A percentile compares a stretch with the other conserved stretches of the same genome.
These are phyloP conservation scores for Botryotinia narcissicola DNA, from an alignment of 2,329 filamentous ascomycete genomes.

Conservation along the genomic window DNA sequence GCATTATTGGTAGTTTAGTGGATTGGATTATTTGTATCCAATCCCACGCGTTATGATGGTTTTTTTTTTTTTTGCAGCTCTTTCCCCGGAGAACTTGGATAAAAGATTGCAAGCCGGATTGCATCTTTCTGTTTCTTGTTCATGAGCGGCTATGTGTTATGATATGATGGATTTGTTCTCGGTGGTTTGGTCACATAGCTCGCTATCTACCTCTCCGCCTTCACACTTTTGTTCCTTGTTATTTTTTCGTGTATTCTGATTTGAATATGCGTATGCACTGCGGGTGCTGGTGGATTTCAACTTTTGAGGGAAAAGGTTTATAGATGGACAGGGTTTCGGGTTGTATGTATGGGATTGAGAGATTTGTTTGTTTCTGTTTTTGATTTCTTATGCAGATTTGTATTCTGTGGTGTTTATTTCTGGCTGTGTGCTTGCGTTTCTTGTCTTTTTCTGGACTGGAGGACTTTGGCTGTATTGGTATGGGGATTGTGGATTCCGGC, in stretches of 20 bases:
- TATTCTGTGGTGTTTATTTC: conserved; percentile 1
- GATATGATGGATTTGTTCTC: conserved; percentile 12
- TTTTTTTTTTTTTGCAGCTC: not conserved
- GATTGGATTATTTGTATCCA: conserved; percentile 2
- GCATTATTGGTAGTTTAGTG: conserved; percentile 19
- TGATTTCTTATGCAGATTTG: not conserved
- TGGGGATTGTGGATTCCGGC: not conserved
- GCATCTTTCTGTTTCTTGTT: not conserved
- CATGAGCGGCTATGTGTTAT: conserved; percentile 12
- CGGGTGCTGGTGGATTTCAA: conserved; percentile 1
- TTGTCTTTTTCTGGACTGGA: not conserved
- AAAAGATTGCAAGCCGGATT: not conserved
- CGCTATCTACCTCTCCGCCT: conserved; percentile 6
- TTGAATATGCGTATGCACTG: conserved; percentile 2
- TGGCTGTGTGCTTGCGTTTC: not conserved
- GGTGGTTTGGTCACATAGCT: conserved; percentile 10
- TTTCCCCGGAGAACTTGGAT: not conserved
- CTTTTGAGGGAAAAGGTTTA: conserved; percentile 1
- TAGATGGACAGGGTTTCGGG: conserved; percentile 2
- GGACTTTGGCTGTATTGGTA: not conserved
- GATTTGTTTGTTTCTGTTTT: not conserved
- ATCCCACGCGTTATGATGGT: conserved; percentile 12
- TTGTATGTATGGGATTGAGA: conserved; percentile 4
- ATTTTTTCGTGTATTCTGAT: not conserved
- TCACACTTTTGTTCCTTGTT: not conserved